phyloP scores from a whole-genome alignment of 2,329 filamentous ascomycete species.

The Tricladium varicosporioides region DNA sequence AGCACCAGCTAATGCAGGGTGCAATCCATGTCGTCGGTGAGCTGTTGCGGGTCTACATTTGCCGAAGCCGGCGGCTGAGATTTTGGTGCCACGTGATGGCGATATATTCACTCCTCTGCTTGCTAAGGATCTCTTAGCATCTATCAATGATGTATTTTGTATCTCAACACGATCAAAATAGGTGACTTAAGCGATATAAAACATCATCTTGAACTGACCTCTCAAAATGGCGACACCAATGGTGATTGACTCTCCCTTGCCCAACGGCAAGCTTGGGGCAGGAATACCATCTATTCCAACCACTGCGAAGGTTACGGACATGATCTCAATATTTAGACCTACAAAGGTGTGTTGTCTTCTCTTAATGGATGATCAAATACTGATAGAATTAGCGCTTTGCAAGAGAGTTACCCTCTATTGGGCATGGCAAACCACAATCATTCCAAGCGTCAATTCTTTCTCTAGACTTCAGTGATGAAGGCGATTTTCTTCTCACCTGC shows the following conservation, averaged over 20 bases:
- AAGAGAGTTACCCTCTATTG: constrained; percentile 50
- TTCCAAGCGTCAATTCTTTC: constrained; percentile 69
- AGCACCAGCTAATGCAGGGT: background rate
- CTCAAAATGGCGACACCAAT: constrained; percentile 32
- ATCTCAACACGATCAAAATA: background rate
- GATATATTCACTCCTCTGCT: background rate
- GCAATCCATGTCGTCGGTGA: background rate
- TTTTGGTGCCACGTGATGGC: background rate
- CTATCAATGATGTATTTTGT: background rate
- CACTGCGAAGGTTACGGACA: constrained; percentile 68
- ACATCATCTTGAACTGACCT: background rate
- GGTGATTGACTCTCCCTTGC: constrained; percentile 33
- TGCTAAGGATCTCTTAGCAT: background rate
- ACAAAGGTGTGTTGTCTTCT: constrained; percentile 58
- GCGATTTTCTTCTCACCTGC: constrained; percentile 86
- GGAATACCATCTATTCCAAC: constrained; percentile 13
- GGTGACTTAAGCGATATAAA: background rate
- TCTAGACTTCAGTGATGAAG: constrained; percentile 93
- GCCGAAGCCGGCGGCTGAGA: background rate
- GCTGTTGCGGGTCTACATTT: background rate
- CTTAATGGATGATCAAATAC: background rate
- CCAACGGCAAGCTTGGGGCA: constrained; percentile 20
- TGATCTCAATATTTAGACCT: constrained; percentile 75
- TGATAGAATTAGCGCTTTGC: constrained; percentile 52
- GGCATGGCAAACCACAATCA: constrained; percentile 29